Percentiles rank a stretch among this genome's conserved stretches.
Evolutionary conservation across 805 yeast genomes (phyloP).

Genomic region (Barnettozyma botsteinii): DNA sequence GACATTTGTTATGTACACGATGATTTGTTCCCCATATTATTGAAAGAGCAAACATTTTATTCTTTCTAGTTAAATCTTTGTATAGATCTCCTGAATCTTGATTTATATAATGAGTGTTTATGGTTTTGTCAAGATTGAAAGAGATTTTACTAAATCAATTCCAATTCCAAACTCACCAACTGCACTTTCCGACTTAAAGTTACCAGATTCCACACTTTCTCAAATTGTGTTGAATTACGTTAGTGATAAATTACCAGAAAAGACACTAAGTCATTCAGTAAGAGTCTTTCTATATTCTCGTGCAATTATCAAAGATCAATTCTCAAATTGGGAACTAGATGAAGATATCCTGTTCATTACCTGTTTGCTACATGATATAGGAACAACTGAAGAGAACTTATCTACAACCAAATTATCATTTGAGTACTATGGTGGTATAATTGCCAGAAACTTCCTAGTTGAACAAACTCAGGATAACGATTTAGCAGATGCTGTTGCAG

Average conservation of each 20-base stretch:
- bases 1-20: too few species aligned
- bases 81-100: too few species aligned
- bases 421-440: conserved; percentile 2
- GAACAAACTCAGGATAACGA: not conserved
- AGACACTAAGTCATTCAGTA: conserved; percentile 4
- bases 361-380: conserved; percentile 2
- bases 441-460: conserved; percentile 1
- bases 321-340: not conserved
- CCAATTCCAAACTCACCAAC: conserved; percentile 3
- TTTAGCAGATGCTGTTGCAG: conserved; percentile 3
- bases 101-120: conserved; percentile 1
- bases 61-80: too few species aligned
- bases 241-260: not conserved
- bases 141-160: conserved; percentile 1
- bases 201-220: not conserved
- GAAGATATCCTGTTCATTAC: conserved; percentile 5
- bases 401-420: conserved; percentile 1
- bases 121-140: conserved; percentile 3
- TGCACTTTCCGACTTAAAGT: not conserved
- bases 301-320: conserved; percentile 6
- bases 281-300: conserved; percentile 4
- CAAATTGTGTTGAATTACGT: not conserved
- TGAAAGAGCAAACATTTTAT: too few species aligned
- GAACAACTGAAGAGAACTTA: not conserved
- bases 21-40: not conserved